Conservation (phyloP, 441 rosid species). For the Hura crepitans region DNA sequence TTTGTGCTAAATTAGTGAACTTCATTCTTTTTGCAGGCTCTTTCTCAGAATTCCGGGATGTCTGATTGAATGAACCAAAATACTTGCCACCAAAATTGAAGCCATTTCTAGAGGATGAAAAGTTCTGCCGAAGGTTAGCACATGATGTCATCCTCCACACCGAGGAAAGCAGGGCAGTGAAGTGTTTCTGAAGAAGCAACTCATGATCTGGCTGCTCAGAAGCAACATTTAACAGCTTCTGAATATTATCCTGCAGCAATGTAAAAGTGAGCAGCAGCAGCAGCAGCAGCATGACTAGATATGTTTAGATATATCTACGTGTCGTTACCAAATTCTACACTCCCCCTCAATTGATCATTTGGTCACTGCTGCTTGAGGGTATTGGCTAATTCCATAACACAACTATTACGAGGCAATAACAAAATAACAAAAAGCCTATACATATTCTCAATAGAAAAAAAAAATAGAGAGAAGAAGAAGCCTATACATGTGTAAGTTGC, state of each 20-base stretch:
- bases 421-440: not conserved
- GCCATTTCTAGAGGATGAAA: slow-evolving; percentile 44
- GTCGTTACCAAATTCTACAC: not conserved
- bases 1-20: slow-evolving; percentile 47
- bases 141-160: slow-evolving; percentile 57
- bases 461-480: no score
- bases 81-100: slow-evolving; percentile 47
- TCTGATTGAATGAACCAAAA: slow-evolving; percentile 39
- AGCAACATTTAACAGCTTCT: slow-evolving; percentile 60
- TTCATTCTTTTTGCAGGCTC: slow-evolving; percentile 51
- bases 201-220: slow-evolving; percentile 80
- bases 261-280: slow-evolving; percentile 22
- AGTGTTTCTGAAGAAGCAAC: slow-evolving; percentile 89
- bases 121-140: slow-evolving; percentile 31
- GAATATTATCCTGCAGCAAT: slow-evolving; percentile 74
- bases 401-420: not conserved
- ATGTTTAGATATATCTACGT: not conserved
- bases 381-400: not conserved
- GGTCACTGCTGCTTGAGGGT: not conserved
- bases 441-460: no score
- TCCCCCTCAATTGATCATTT: not conserved
- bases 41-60: slow-evolving; percentile 32
- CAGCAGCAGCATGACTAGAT: not conserved
- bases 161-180: slow-evolving; percentile 74
- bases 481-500: not conserved